These are phyloP conservation scores for Rhizomucor miehei DNA, from an alignment of 371 early-diverging fungal genomes.

Conservation along the genomic window DNA sequence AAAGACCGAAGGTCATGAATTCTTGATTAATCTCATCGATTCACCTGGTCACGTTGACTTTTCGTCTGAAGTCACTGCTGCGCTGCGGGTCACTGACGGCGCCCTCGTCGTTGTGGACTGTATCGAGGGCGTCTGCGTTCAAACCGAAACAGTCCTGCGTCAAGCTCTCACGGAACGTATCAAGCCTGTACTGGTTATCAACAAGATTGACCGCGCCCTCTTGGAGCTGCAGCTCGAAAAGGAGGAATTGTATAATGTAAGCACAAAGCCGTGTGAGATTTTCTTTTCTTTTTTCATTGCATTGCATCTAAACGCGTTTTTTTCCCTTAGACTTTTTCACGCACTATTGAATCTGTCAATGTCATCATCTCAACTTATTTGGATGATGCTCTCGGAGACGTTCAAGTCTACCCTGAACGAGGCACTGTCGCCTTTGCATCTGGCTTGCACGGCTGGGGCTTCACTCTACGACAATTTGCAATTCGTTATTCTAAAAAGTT, in stretches of 20 bases:
- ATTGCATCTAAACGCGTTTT: too few species aligned
- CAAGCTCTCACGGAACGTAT: conserved; percentile 98
- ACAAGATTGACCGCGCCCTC: conserved; percentile 99
- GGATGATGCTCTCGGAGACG: conserved; percentile 83
- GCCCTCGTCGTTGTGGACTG: conserved; percentile 99
- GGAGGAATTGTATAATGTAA: conserved; percentile 84
- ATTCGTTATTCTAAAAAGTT: conserved; percentile 95
- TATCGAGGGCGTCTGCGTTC: conserved; percentile 98
- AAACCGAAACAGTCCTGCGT: conserved; percentile 99
- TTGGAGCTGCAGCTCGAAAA: conserved; percentile 93
- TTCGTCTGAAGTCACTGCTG: conserved; percentile 99
- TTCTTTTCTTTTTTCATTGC: conserved; percentile 1
- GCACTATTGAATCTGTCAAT: conserved; percentile 94
- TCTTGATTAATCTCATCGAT: conserved; percentile 99
- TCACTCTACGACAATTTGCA: conserved; percentile 98
- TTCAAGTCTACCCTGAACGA: conserved; percentile 88
- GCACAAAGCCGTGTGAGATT: too few species aligned
- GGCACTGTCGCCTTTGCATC: conserved; percentile 99
- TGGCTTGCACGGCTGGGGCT: conserved; percentile 99
- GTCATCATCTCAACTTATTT: conserved; percentile 93
- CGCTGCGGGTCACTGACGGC: conserved; percentile 99
- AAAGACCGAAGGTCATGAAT: conserved; percentile 69
- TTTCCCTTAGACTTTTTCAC: conserved; percentile 68
- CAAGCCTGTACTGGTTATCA: conserved; percentile 97
- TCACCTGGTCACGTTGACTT: conserved; percentile 99